A percentile compares a stretch with the other conserved stretches of the same genome.
These are phyloP conservation scores for Colletotrichum lini DNA, from an alignment of 2,329 filamentous ascomycete genomes.

Conservation along the genomic window DNA sequence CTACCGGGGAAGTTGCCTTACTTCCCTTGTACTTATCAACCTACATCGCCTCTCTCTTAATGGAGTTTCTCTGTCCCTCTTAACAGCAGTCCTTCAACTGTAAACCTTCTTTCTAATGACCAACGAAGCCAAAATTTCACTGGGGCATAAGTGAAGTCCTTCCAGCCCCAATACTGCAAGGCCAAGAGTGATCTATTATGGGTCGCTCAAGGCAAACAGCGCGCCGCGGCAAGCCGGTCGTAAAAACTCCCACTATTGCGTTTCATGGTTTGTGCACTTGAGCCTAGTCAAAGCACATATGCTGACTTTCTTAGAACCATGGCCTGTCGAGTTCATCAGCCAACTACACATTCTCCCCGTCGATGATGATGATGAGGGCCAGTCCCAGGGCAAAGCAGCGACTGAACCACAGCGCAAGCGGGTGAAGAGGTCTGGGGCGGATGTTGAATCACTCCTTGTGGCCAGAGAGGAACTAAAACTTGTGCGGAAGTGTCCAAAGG, in stretches of 20 bases:
- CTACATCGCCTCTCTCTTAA: too few species aligned
- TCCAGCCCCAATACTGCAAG: background rate
- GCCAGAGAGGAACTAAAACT: conserved; percentile 28
- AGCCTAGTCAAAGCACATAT: background rate
- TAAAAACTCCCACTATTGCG: conserved; percentile 7
- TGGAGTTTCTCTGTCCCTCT: too few species aligned
- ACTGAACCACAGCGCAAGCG: conserved; percentile 26
- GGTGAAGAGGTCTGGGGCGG: conserved; percentile 19
- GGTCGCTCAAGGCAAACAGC: conserved; percentile 30
- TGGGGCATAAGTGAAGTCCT: background rate
- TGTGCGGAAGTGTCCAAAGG: conserved; percentile 24
- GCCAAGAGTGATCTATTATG: conserved; percentile 16
- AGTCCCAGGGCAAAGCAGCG: background rate
- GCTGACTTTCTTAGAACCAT: conserved; percentile 26
- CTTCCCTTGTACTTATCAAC: background rate
- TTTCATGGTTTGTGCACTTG: conserved; percentile 31
- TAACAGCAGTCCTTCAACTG: too few species aligned
- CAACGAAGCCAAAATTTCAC: conserved; percentile 3
- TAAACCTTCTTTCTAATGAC: background rate
- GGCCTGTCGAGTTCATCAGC: conserved; percentile 28
- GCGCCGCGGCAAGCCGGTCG: conserved; percentile 18
- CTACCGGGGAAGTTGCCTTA: conserved; percentile 30
- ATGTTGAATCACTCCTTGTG: conserved; percentile 9
- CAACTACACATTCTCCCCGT: conserved; percentile 16
- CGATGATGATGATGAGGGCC: conserved; percentile 13